These are phyloP conservation scores for Trichothecium roseum DNA, from an alignment of 2,329 filamentous ascomycete species.

Conservation along the genomic window DNA sequence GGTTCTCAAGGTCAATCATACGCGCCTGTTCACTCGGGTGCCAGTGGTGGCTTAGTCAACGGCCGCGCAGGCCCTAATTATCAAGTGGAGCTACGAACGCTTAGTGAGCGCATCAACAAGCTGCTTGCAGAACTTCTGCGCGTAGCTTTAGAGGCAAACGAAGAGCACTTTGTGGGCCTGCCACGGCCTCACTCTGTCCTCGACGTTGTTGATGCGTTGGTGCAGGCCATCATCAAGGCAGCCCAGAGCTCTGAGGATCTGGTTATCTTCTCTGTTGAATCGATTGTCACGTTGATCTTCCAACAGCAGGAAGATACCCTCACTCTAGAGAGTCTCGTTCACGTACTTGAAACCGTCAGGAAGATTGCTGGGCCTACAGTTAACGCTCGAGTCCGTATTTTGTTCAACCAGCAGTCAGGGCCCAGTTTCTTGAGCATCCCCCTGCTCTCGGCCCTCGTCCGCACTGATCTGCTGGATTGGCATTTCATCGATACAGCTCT, in stretches of 20 bases:
- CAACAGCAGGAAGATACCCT: conserved; percentile 42
- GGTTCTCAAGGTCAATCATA: conserved; percentile 45
- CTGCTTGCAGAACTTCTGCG: conserved; percentile 46
- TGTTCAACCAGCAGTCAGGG: conserved; percentile 47
- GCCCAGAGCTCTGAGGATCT: conserved; percentile 52
- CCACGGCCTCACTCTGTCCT: conserved; percentile 48
- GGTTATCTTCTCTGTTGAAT: conserved; percentile 47
- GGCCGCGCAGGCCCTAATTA: conserved; percentile 33
- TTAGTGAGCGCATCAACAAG: conserved; percentile 47
- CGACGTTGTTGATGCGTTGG: conserved; percentile 52
- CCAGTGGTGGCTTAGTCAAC: conserved; percentile 28
- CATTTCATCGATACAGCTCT: conserved; percentile 59
- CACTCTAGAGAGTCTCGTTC: conserved; percentile 50
- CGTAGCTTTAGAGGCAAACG: conserved; percentile 39
- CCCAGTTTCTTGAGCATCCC: conserved; percentile 46
- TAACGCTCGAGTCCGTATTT: conserved; percentile 42
- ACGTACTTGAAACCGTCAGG: conserved; percentile 49
- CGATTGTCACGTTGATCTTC: conserved; percentile 48
- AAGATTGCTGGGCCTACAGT: conserved; percentile 47
- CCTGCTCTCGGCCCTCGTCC: conserved; percentile 45
- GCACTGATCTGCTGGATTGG: conserved; percentile 53
- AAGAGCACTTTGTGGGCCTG: conserved; percentile 50
- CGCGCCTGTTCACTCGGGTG: conserved; percentile 36
- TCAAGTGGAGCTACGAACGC: conserved; percentile 39
- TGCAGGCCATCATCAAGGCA: conserved; percentile 52